Evolutionary conservation across 345 rosid species (phyloP).

Genomic region (Brassica napus): Da-Ae NC_063452.1:5792501-5793000

Average conservation of each 20-base stretch:
- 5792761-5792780: not conserved
- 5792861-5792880: not conserved
- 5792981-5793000: not conserved
- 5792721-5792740: not conserved
- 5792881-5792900: not conserved
- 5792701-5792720: not conserved
- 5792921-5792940: too few species aligned
- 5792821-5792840: not conserved
- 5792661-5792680: not conserved
- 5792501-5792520: not conserved
- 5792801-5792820: not conserved
- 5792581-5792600: not conserved
- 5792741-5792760: not conserved
- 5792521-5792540: not conserved
- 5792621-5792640: not conserved
- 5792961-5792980: not conserved
- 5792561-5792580: not conserved
- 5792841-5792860: too few species aligned
- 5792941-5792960: not conserved
- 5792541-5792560: not conserved
- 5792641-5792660: not conserved
- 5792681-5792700: not conserved
- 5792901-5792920: not conserved
- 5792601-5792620: not conserved
- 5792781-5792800: not conserved